A percentile compares a stretch with the other conserved stretches of the same genome.
phyloP scores from a whole-genome alignment of 192 early-diverging fungal genomes.

The Coemansia sp. region DNA sequence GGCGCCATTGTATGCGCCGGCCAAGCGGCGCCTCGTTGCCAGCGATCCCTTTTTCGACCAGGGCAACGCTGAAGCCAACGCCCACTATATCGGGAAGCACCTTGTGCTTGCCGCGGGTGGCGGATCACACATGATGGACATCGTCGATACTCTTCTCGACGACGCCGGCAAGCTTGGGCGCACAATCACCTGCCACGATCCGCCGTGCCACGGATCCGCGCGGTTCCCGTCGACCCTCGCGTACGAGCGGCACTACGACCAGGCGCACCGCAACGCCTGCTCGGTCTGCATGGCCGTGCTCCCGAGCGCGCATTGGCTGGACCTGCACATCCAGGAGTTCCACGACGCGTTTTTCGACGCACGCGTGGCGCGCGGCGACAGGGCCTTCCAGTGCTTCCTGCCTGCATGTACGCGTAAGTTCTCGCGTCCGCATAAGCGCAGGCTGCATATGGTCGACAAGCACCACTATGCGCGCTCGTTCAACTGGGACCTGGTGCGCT shows the following conservation, averaged over 20 bases:
- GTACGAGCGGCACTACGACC: conserved; percentile 46
- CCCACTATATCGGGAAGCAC: conserved; percentile 15
- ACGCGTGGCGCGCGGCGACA: conserved; percentile 25
- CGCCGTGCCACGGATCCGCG: conserved; percentile 36
- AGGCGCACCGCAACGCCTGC: conserved; percentile 38
- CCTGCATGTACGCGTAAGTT: conserved; percentile 19
- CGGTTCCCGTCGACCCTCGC: conserved; percentile 17
- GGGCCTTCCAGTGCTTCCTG: conserved; percentile 32
- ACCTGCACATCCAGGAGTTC: conserved; percentile 43
- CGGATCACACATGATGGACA: neutral
- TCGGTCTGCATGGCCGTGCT: conserved; percentile 23
- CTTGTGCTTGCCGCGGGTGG: neutral
- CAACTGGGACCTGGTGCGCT: conserved; percentile 31
- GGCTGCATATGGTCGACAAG: conserved; percentile 34
- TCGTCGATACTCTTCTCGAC: conserved; percentile 1
- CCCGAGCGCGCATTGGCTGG: conserved; percentile 50
- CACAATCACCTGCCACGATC: conserved; percentile 32
- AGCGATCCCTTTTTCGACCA: conserved; percentile 38
- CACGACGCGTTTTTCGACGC: conserved; percentile 45
- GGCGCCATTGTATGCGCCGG: conserved; percentile 32
- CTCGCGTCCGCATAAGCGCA: conserved; percentile 20
- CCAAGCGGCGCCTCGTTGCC: conserved; percentile 36
- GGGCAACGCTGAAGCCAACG: conserved; percentile 34
- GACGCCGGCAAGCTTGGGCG: conserved; percentile 1
- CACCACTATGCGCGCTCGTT: conserved; percentile 36